These are phyloP conservation scores for Thalassia testudinum DNA, from an alignment of 116 monocot species.

Conservation along the genomic window DNA sequence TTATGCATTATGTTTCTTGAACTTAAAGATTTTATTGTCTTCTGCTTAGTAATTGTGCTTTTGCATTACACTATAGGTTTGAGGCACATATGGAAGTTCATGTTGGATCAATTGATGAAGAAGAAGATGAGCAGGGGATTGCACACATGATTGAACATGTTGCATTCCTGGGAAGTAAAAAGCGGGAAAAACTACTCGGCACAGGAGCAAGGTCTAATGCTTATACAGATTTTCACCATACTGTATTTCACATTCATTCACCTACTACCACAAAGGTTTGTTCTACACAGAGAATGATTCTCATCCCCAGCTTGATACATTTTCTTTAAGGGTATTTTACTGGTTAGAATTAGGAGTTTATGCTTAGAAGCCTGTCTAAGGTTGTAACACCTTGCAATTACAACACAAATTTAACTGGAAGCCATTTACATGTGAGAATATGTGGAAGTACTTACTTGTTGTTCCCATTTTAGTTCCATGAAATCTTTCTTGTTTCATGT, in stretches of 20 bases:
- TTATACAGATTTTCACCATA: constrained; percentile 97
- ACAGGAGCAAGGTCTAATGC: constrained; percentile 99
- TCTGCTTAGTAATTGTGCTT: neutral
- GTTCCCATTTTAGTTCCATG: too few relatives aligned
- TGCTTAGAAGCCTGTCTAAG: too few relatives aligned
- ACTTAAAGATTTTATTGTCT: neutral
- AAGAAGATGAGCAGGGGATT: constrained; percentile 98
- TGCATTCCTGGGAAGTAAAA: constrained; percentile 98
- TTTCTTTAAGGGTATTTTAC: too few relatives aligned
- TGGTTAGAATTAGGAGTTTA: too few relatives aligned
- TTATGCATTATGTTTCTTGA: too few relatives aligned
- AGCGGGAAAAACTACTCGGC: constrained; percentile 94
- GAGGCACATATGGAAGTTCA: constrained; percentile 99
- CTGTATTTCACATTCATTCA: constrained; percentile 96
- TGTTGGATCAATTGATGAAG: constrained; percentile 95
- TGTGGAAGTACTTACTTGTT: too few relatives aligned
- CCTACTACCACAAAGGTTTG: constrained; percentile 70
- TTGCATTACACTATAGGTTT: constrained; percentile 27
- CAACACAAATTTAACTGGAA: too few relatives aligned
- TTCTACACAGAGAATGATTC: too few relatives aligned
- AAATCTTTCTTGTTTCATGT: too few relatives aligned
- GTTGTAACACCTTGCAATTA: too few relatives aligned
- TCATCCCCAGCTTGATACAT: too few relatives aligned
- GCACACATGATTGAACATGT: constrained; percentile 99
- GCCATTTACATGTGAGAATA: too few relatives aligned